Evolutionary conservation across 768 basidiomycete species (phyloP).

Genomic region (Mrakia gelida): DNA sequence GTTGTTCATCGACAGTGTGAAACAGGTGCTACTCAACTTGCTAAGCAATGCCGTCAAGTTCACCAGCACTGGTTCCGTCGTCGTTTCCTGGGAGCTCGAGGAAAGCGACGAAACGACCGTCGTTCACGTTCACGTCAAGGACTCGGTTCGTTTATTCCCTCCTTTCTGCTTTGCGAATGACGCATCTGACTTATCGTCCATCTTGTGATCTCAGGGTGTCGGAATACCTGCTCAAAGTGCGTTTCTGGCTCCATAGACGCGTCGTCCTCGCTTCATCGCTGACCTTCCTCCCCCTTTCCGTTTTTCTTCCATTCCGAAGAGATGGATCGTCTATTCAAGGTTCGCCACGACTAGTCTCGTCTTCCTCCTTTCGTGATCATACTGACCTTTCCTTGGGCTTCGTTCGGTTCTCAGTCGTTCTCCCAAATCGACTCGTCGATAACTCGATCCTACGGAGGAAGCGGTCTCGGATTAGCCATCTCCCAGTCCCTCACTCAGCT

Average conservation of each 20-base stretch:
- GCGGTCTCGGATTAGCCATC: slow-evolving; percentile 27
- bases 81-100: background rate
- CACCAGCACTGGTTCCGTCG: background rate
- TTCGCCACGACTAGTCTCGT: too few species aligned
- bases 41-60: background rate
- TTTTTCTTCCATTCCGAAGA: background rate
- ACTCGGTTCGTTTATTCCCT: background rate
- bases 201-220: background rate
- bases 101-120: background rate
- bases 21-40: slow-evolving; percentile 6
- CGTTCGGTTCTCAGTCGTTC: slow-evolving; percentile 17
- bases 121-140: slow-evolving; percentile 23
- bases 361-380: too few species aligned
- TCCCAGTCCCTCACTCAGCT: slow-evolving; percentile 17
- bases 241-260: background rate
- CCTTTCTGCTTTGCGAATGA: background rate
- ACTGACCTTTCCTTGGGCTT: too few species aligned
- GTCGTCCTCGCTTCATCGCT: background rate
- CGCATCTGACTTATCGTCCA: too few species aligned
- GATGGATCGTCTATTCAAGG: background rate
- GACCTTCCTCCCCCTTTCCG: background rate
- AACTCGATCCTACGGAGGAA: slow-evolving; percentile 24
- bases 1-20: background rate
- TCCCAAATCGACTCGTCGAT: slow-evolving; percentile 28
- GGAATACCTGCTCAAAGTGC: slow-evolving; percentile 15